Conservation (phyloP, 495 filamentous ascomycete genomes). For the Penicillium roqueforti region DNA sequence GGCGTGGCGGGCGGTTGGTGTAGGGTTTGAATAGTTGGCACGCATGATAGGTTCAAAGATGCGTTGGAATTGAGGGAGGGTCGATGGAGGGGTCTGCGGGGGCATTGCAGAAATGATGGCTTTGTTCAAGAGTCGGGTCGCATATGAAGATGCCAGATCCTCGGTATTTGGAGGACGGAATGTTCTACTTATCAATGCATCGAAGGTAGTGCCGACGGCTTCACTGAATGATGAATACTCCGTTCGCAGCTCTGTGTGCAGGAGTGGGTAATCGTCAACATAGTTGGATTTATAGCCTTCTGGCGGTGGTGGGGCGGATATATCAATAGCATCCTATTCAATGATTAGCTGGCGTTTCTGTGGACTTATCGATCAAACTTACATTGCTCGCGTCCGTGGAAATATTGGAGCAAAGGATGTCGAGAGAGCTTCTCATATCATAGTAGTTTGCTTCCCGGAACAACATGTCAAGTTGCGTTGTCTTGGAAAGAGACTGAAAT, state of each 20-base stretch:
- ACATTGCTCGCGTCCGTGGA: slow-evolving; percentile 29
- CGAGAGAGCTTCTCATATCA: slow-evolving; percentile 38
- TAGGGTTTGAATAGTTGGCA: slow-evolving; percentile 25
- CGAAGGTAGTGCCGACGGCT: slow-evolving; percentile 34
- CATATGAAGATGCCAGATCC: slow-evolving; percentile 22
- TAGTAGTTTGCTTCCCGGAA: slow-evolving; percentile 25
- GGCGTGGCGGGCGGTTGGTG: slow-evolving; percentile 31
- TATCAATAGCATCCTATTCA: slow-evolving; percentile 51
- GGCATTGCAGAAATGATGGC: slow-evolving; percentile 10
- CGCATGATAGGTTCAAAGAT: slow-evolving; percentile 38
- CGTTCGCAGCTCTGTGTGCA: slow-evolving; percentile 47
- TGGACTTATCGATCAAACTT: slow-evolving; percentile 6
- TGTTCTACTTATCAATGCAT: slow-evolving; percentile 27
- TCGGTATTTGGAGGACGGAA: slow-evolving; percentile 30
- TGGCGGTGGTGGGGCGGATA: slow-evolving; percentile 54
- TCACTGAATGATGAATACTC: slow-evolving; percentile 41
- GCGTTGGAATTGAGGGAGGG: slow-evolving; percentile 21
- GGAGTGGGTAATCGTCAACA: slow-evolving; percentile 54
- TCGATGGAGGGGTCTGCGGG: slow-evolving; percentile 13
- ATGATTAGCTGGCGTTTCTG: slow-evolving; percentile 22
- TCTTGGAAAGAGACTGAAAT: slow-evolving; percentile 16
- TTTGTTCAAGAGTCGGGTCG: slow-evolving; percentile 25
- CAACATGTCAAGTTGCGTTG: slow-evolving; percentile 28
- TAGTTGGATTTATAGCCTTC: slow-evolving; percentile 61
- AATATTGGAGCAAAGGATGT: slow-evolving; percentile 33